Percentiles rank a stretch among this genome's conserved stretches.
phyloP scores from a whole-genome alignment of 2,329 filamentous ascomycete genomes.

The Cercospora canescens region DNA sequence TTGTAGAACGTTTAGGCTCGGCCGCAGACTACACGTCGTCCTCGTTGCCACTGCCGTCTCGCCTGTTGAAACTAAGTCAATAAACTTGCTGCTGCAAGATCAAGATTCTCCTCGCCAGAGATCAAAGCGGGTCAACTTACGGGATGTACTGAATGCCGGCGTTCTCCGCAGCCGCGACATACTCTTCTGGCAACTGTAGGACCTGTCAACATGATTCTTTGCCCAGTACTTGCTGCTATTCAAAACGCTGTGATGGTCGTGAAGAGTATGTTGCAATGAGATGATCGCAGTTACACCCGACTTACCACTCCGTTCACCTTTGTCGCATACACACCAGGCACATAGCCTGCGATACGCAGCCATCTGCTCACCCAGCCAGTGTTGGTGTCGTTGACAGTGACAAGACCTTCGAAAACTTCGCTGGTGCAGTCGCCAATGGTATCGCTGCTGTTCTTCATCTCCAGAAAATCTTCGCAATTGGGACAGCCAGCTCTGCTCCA shows the following conservation, averaged over 20 bases:
- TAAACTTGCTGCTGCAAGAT: neutral
- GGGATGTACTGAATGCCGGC: slow-evolving; percentile 63
- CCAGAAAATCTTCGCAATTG: slow-evolving; percentile 92
- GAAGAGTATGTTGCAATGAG: neutral
- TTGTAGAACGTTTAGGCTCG: neutral
- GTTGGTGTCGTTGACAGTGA: slow-evolving; percentile 78
- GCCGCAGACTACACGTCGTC: slow-evolving; percentile 16
- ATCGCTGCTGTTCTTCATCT: slow-evolving; percentile 71
- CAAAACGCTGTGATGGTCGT: neutral
- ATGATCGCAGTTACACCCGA: slow-evolving; percentile 11
- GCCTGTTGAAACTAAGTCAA: slow-evolving; percentile 13
- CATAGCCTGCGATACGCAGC: slow-evolving; percentile 87
- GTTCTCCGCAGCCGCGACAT: slow-evolving; percentile 56
- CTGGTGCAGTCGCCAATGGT: slow-evolving; percentile 91
- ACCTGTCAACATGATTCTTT: slow-evolving; percentile 12
- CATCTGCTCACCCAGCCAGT: slow-evolving; percentile 95
- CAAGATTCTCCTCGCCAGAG: neutral
- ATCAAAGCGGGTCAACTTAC: slow-evolving; percentile 37
- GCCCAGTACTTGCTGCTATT: neutral
- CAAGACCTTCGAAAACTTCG: slow-evolving; percentile 90
- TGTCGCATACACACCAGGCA: slow-evolving; percentile 86
- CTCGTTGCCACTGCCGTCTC: slow-evolving; percentile 22
- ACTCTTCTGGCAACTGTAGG: slow-evolving; percentile 57
- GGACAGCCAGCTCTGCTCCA: slow-evolving; percentile 89
- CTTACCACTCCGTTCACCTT: slow-evolving; percentile 82